These are phyloP conservation scores for Colletotrichum noveboracense DNA, from an alignment of 2,329 filamentous ascomycete genomes.

Conservation along the genomic window DNA sequence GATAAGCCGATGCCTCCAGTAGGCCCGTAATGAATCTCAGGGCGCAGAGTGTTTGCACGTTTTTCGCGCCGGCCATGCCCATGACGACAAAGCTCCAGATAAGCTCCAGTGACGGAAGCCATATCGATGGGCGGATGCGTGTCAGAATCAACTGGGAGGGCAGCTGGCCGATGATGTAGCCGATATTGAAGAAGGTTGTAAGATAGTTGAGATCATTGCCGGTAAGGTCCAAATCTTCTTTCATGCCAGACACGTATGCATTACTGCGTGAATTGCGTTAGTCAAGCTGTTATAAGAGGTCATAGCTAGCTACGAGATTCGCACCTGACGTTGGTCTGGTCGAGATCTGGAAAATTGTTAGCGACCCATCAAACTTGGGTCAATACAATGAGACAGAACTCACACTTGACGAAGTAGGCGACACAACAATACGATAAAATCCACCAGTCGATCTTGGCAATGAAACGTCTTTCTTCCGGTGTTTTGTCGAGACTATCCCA, in stretches of 20 bases:
- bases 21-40: conserved; percentile 51
- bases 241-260: conserved; percentile 48
- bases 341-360: conserved; percentile 25
- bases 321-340: conserved; percentile 33
- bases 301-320: not conserved
- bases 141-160: conserved; percentile 44
- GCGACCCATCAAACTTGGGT: not conserved
- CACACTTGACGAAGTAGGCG: conserved; percentile 42
- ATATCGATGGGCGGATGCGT: conserved; percentile 42
- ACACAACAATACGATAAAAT: conserved; percentile 40
- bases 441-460: conserved; percentile 38
- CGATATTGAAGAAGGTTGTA: conserved; percentile 60
- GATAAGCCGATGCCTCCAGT: conserved; percentile 42
- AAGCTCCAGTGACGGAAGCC: conserved; percentile 41
- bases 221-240: conserved; percentile 57
- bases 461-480: conserved; percentile 34
- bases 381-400: not conserved
- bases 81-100: conserved; percentile 39
- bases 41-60: conserved; percentile 39
- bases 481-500: conserved; percentile 39
- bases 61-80: conserved; percentile 40
- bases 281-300: not conserved
- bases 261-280: conserved; percentile 32
- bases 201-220: conserved; percentile 61
- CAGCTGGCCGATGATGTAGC: conserved; percentile 58